Conservation (phyloP, 2,329 filamentous ascomycete genomes). For the Fusarium beomiforme region DNA sequence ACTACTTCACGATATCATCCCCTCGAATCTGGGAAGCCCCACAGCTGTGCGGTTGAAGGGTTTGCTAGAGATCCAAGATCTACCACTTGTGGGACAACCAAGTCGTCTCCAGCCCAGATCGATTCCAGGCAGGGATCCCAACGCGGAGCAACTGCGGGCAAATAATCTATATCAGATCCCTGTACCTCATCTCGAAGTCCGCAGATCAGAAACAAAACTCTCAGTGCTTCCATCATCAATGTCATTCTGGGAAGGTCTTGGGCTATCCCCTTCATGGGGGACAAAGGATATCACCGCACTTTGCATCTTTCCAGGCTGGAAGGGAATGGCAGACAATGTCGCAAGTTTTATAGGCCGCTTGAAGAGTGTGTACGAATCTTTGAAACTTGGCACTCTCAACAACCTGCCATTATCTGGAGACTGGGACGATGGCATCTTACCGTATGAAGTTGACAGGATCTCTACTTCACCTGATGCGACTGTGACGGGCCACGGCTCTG, state of each 20-base stretch:
- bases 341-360: slow-evolving; percentile 73
- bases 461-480: slow-evolving; percentile 54
- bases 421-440: slow-evolving; percentile 57
- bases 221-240: slow-evolving; percentile 80
- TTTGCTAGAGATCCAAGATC: slow-evolving; percentile 66
- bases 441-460: slow-evolving; percentile 60
- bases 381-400: slow-evolving; percentile 75
- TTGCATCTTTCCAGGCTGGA: slow-evolving; percentile 75
- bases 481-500: slow-evolving; percentile 55
- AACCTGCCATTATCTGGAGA: slow-evolving; percentile 56
- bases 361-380: slow-evolving; percentile 76
- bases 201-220: slow-evolving; percentile 73
- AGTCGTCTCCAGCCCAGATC: slow-evolving; percentile 62
- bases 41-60: slow-evolving; percentile 55
- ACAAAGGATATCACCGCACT: slow-evolving; percentile 76
- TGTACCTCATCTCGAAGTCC: slow-evolving; percentile 76
- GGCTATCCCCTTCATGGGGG: slow-evolving; percentile 76
- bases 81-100: slow-evolving; percentile 63
- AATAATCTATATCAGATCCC: slow-evolving; percentile 70
- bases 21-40: slow-evolving; percentile 54
- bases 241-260: slow-evolving; percentile 83
- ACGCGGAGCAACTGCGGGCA: slow-evolving; percentile 58
- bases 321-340: slow-evolving; percentile 69
- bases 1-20: slow-evolving; percentile 57
- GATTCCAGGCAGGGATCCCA: slow-evolving; percentile 53